Percentiles rank a stretch among this genome's conserved stretches.
Evolutionary conservation across 108 stramenopile genomes (phyloP).

Genomic region (Cyclostephanos tholiformis): DNA sequence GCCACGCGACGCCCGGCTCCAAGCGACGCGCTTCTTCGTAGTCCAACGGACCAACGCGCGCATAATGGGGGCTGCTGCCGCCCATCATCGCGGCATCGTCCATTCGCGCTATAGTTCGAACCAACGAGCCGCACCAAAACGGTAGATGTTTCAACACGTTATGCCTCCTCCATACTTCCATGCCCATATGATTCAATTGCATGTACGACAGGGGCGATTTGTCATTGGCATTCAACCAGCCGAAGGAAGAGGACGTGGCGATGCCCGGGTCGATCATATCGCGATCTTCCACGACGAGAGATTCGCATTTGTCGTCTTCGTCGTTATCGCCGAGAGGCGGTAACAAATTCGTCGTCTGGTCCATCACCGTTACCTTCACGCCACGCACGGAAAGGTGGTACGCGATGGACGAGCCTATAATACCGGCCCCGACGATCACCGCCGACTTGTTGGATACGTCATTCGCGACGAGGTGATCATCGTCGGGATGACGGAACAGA

Average conservation of each 20-base stretch:
- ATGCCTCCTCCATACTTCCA: conserved; percentile 61
- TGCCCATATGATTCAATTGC: conserved; percentile 62
- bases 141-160: conserved; percentile 37
- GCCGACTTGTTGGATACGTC: conserved; percentile 12
- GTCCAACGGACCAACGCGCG: conserved; percentile 33
- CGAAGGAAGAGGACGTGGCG: conserved; percentile 62
- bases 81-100: neutral
- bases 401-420: conserved; percentile 54
- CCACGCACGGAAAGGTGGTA: conserved; percentile 39
- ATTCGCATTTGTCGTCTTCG: neutral
- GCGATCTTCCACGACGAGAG: conserved; percentile 11
- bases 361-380: conserved; percentile 52
- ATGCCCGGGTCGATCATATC: conserved; percentile 31
- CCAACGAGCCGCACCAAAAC: conserved; percentile 59
- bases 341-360: conserved; percentile 30
- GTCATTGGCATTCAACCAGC: conserved; percentile 74
- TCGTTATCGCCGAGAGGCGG: neutral
- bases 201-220: conserved; percentile 59
- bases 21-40: conserved; percentile 18
- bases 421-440: conserved; percentile 48
- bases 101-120: conserved; percentile 30
- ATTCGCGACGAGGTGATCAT: conserved; percentile 3
- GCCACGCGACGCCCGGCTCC: conserved; percentile 29
- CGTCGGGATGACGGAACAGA: conserved; percentile 5
- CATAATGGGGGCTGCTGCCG: conserved; percentile 14